Percentiles rank a stretch among this genome's conserved stretches.
These are phyloP conservation scores for Fraxinus sp. DNA, from an alignment of 305 asterid genomes.

Conservation along the genomic window DNA sequence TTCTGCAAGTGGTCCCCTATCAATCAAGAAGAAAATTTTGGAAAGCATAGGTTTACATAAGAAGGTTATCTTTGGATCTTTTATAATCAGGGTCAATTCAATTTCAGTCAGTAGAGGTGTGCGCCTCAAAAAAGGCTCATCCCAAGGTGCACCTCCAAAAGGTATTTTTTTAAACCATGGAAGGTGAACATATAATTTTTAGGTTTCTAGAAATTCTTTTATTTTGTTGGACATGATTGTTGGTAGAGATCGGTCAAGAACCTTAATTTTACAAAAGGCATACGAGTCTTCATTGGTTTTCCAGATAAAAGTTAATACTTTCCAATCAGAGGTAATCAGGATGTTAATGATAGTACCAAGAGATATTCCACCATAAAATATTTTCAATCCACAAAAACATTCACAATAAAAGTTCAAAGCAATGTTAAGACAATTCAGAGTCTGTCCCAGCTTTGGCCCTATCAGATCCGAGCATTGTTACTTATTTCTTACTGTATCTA, in stretches of 20 bases:
- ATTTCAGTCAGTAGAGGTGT: background rate
- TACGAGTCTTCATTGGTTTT: background rate
- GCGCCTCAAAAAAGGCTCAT: background rate
- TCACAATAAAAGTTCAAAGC: background rate
- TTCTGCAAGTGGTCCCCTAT: background rate
- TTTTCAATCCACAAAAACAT: background rate
- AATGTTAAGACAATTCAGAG: background rate
- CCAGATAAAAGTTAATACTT: background rate
- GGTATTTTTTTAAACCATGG: background rate
- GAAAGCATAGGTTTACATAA: background rate
- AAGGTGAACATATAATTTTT: background rate
- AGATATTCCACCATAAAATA: background rate
- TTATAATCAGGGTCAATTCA: background rate
- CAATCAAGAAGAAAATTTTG: background rate
- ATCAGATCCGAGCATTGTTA: background rate
- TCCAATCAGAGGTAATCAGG: background rate
- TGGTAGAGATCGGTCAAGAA: background rate
- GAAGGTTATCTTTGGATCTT: background rate
- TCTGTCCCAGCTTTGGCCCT: background rate
- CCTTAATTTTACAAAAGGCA: background rate
- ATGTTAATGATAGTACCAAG: background rate
- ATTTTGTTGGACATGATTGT: background rate
- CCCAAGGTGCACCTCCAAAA: background rate
- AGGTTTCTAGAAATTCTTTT: background rate
- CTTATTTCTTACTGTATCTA: background rate